Evolutionary conservation across 164 flowering plant species (phyloP).

Genomic region (Vitis amurensis): DNA sequence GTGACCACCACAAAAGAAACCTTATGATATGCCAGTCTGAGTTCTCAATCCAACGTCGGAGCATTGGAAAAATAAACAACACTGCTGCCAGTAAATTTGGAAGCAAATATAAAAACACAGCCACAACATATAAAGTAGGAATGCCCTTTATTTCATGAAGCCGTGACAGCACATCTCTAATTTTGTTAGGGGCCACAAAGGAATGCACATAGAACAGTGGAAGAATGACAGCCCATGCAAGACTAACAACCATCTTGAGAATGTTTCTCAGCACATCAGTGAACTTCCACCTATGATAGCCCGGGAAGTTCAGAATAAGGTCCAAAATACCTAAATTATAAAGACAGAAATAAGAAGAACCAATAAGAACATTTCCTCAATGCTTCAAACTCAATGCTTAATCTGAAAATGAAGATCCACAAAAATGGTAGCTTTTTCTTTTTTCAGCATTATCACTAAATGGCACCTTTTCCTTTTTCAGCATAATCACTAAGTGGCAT

Average conservation of each 20-base stretch:
- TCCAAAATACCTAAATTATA: constrained; percentile 74
- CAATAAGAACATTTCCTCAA: not conserved
- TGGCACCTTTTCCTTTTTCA: not conserved
- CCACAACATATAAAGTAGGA: constrained; percentile 79
- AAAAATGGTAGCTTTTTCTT: no score
- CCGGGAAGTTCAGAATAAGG: constrained; percentile 80
- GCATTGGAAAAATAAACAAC: constrained; percentile 88
- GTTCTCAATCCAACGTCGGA: constrained; percentile 95
- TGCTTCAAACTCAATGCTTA: constrained; percentile 3
- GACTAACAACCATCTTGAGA: constrained; percentile 72
- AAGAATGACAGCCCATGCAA: constrained; percentile 79
- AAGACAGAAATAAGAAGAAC: constrained; percentile 2
- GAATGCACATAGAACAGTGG: constrained; percentile 64
- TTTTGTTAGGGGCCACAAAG: constrained; percentile 30
- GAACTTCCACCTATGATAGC: constrained; percentile 82
- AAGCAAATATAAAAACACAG: constrained; percentile 69
- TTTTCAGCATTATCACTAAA: no score
- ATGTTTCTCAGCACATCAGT: constrained; percentile 77
- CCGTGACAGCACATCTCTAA: constrained; percentile 43
- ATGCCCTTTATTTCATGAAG: constrained; percentile 58
- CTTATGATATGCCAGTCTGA: constrained; percentile 90
- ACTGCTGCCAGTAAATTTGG: constrained; percentile 78
- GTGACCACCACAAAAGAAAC: constrained; percentile 98
- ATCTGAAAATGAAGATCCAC: constrained; percentile 1
- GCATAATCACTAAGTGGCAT: not conserved